Conservation (phyloP, 1,284 basidiomycete species). For the Pseudozyma pruni region DNA sequence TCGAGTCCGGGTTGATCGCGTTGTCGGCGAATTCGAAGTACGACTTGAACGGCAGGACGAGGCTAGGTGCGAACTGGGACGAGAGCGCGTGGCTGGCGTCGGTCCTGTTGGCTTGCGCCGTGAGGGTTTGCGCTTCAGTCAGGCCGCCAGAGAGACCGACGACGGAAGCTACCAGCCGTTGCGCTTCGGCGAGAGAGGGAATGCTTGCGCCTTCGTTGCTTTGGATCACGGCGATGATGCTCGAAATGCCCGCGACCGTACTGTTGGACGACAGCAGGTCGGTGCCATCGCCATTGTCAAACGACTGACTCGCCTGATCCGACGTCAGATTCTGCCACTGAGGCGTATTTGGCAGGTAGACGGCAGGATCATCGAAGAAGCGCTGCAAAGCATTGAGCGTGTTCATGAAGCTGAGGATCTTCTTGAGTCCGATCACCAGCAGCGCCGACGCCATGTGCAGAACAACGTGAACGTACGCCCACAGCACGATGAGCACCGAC, state of each 20-base stretch:
- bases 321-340: conserved; percentile 14
- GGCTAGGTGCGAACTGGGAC: conserved; percentile 13
- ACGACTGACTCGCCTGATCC: not conserved
- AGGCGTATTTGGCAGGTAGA: conserved; percentile 25
- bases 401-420: conserved; percentile 42
- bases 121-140: conserved; percentile 3
- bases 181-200: conserved; percentile 20
- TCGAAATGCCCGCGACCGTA: conserved; percentile 12
- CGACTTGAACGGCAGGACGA: conserved; percentile 27
- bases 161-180: conserved; percentile 20
- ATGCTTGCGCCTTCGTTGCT: conserved; percentile 37
- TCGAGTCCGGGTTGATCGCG: conserved; percentile 34
- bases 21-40: conserved; percentile 35
- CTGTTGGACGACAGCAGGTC: conserved; percentile 20
- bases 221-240: conserved; percentile 36
- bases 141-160: conserved; percentile 21
- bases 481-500: conserved; percentile 27
- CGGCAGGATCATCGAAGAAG: conserved; percentile 9
- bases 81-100: conserved; percentile 15
- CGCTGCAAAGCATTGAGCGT: conserved; percentile 25
- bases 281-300: conserved; percentile 4
- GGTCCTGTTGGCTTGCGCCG: conserved; percentile 7
- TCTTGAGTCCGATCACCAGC: conserved; percentile 41
- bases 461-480: conserved; percentile 42
- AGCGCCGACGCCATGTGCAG: conserved; percentile 46